Base-by-base conservation (phyloP, 2,329 filamentous ascomycete genomes). In the Botrytis tulipae region DNA sequence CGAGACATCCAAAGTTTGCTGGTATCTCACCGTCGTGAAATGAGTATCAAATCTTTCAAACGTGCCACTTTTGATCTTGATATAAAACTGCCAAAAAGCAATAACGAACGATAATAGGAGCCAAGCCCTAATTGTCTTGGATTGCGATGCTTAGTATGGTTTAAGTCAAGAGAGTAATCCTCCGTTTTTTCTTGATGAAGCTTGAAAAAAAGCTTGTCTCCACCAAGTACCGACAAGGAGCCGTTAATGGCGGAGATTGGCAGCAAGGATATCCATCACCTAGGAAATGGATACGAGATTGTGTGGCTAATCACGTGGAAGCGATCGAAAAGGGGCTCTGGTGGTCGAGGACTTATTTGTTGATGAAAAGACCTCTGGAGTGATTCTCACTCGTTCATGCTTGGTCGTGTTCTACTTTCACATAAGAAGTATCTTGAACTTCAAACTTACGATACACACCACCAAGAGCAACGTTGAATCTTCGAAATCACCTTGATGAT, bases 171-270 rank as follows among this genome's bases (percentile, higher is more conserved):
- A 20, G 57, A 42, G 22, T 29, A 70, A 44, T 20, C 44, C 29
- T 63, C 29, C 37, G 22, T 46, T 35, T n/a, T 44, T 46, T 70
- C n/a, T 40, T 20, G 18, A 18, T 32, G 48, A 63, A 37, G 32
- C 35, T 42, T 71, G 46, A 29, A 44, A 32, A 29, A 71, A 71
- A 71, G 69, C 69, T 71, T 71, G 69, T 65, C 69, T 71, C 57
- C 29, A 71, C 69, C 42, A 71, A 65, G 32, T 51, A 29, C 69
- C 69, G 69, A 65, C 22, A 63, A 63, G 22, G 25, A 48, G 35
- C 57, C 42, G 32, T 63, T 6, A 22, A 12, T 9, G 48, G 57
- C 48, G 32, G 42, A 63, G 69, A 65, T 51, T 71, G 32, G 42
- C 69, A n/a, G 61, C 57, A 70, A 48, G 68, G 57, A 48, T 61